Conservation (phyloP, 2,329 filamentous ascomycete species). For the Podosphaera xanthii region DNA sequence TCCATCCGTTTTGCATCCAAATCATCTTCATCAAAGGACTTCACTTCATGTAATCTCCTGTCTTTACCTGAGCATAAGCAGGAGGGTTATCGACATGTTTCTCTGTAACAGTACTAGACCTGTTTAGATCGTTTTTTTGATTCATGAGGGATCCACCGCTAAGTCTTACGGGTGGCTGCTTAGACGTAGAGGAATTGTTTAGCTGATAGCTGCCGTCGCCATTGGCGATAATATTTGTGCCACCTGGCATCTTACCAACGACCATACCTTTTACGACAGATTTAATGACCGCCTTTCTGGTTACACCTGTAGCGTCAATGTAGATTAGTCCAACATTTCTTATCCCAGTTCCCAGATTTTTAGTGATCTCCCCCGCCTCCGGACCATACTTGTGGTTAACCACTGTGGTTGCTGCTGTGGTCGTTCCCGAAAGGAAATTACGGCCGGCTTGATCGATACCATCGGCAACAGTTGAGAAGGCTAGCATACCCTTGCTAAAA, state of each 20-base stretch:
- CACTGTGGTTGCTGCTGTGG: conserved; percentile 60
- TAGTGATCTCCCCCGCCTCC: conserved; percentile 61
- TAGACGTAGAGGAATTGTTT: background rate
- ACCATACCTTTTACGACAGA: conserved; percentile 94
- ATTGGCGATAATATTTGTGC: conserved; percentile 51
- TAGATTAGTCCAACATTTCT: conserved; percentile 96
- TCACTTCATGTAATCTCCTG: background rate
- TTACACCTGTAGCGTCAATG: conserved; percentile 87
- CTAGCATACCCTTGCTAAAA: conserved; percentile 89
- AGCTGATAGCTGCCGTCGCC: conserved; percentile 19
- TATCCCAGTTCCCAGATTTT: conserved; percentile 58
- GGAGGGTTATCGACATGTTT: background rate
- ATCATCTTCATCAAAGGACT: background rate
- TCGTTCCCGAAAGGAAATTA: conserved; percentile 50
- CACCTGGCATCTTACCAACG: conserved; percentile 53
- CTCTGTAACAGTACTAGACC: background rate
- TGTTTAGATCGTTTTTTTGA: background rate
- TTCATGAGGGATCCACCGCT: background rate
- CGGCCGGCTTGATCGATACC: conserved; percentile 76
- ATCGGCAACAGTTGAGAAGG: conserved; percentile 83
- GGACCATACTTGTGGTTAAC: conserved; percentile 75
- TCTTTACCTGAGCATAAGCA: background rate
- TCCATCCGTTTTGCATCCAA: too few species aligned
- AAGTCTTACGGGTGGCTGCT: background rate
- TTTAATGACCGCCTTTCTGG: conserved; percentile 71